Evolutionary conservation across 495 filamentous ascomycete genomes (phyloP).

Genomic region (Podospora tetraspora): DNA sequence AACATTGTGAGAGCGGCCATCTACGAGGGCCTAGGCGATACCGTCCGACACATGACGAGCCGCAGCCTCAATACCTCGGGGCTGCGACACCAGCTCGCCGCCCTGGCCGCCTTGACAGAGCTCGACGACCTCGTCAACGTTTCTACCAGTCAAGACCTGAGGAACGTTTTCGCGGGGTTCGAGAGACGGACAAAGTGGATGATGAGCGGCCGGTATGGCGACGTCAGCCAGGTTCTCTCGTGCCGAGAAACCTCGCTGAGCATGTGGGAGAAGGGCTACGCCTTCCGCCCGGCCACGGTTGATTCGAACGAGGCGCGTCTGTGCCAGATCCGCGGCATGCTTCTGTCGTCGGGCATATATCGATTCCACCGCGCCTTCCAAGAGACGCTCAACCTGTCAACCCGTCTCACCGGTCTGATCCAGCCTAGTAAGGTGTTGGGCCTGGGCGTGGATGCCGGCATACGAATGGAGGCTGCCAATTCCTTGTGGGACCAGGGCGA

Average conservation of each 20-base stretch:
- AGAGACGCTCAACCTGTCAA: slow-evolving; percentile 77
- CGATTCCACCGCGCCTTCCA: slow-evolving; percentile 75
- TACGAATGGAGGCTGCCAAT: slow-evolving; percentile 73
- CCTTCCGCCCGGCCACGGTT: slow-evolving; percentile 56
- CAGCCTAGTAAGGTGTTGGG: slow-evolving; percentile 58
- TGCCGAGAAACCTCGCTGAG: slow-evolving; percentile 78
- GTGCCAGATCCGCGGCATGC: slow-evolving; percentile 65
- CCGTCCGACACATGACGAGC: slow-evolving; percentile 53
- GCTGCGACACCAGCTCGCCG: slow-evolving; percentile 60
- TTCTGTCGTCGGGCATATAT: slow-evolving; percentile 67
- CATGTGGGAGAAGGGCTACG: slow-evolving; percentile 61
- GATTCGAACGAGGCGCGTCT: slow-evolving; percentile 58
- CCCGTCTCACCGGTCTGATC: slow-evolving; percentile 71
- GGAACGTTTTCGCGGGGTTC: slow-evolving; percentile 57
- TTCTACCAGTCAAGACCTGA: slow-evolving; percentile 52
- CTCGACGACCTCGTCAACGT: slow-evolving; percentile 69
- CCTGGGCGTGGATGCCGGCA: slow-evolving; percentile 67
- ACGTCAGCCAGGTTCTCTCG: slow-evolving; percentile 74
- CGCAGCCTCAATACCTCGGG: slow-evolving; percentile 53
- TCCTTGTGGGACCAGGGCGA: slow-evolving; percentile 95
- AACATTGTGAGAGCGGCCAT: slow-evolving; percentile 46
- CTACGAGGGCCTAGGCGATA: slow-evolving; percentile 59
- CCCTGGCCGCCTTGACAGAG: slow-evolving; percentile 74
- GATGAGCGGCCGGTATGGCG: slow-evolving; percentile 72
- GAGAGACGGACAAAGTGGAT: slow-evolving; percentile 67